A percentile compares a stretch with the other conserved stretches of the same genome.
Conservation (phyloP, 2,329 filamentous ascomycete genomes). For the Graphilbum ipis-grandicollis region DNA sequence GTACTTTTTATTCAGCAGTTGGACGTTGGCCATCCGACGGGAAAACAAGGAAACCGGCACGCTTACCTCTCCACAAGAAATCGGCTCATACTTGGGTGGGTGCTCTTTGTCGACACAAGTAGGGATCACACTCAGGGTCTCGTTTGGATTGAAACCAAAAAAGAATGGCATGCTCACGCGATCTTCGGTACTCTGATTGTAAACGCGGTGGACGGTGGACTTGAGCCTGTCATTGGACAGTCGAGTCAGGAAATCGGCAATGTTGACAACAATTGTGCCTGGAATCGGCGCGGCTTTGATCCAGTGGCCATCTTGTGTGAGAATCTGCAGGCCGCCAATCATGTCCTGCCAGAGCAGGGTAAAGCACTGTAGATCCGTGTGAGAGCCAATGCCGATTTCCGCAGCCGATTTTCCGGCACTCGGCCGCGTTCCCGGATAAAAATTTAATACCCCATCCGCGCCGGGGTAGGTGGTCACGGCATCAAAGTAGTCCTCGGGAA, state of each 20-base stretch:
- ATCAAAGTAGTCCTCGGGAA: conserved; percentile 17
- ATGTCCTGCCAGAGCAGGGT: conserved; percentile 8
- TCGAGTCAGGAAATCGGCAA: conserved; percentile 10
- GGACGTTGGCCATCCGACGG: no score
- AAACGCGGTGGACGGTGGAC: conserved; percentile 10
- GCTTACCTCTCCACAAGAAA: conserved; percentile 19
- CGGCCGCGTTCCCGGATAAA: conserved; percentile 10
- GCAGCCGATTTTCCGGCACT: conserved; percentile 2
- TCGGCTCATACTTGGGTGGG: conserved; percentile 23
- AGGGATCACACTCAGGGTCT: conserved; percentile 20
- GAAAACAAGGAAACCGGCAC: no score
- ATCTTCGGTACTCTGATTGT: conserved; percentile 5
- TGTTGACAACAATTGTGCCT: conserved; percentile 10
- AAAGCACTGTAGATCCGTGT: conserved; percentile 21
- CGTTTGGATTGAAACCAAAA: conserved; percentile 9
- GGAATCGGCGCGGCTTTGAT: conserved; percentile 3
- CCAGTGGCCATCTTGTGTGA: conserved; percentile 5
- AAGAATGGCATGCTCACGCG: conserved; percentile 11
- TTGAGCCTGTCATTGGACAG: conserved; percentile 9
- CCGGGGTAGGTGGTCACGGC: conserved; percentile 16
- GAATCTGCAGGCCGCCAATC: conserved; percentile 8
- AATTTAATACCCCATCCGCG: conserved; percentile 11
- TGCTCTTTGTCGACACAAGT: conserved; percentile 20
- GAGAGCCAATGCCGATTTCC: conserved; percentile 23
- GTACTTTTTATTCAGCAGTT: no score